Percentiles rank a stretch among this genome's conserved stretches.
Evolutionary conservation across 225 moss, liverwort and hornwort genomes (phyloP).

Genomic region (Ulota crispa): DNA sequence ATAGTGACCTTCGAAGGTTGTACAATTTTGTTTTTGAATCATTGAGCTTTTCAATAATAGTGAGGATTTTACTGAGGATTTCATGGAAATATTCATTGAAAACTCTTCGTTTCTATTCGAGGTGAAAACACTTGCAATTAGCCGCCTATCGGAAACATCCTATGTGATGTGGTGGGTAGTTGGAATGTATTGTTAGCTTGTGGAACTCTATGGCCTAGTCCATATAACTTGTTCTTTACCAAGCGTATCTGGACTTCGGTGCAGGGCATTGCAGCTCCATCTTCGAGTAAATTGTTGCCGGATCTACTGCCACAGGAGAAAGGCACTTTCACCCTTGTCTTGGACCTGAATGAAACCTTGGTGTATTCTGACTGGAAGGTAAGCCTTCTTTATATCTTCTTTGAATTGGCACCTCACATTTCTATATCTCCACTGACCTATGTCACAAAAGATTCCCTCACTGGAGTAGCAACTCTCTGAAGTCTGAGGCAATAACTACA

Average conservation of each 20-base stretch:
- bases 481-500: neutral
- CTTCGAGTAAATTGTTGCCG: constrained; percentile 90
- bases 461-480: neutral
- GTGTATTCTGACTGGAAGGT: constrained; percentile 99
- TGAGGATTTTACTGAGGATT: neutral
- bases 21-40: neutral
- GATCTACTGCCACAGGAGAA: constrained; percentile 91
- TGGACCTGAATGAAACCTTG: constrained; percentile 97
- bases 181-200: constrained; percentile 4
- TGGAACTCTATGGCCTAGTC: neutral
- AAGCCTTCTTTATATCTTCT: neutral
- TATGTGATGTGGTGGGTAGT: neutral
- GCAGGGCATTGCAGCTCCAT: constrained; percentile 98
- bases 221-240: constrained; percentile 6
- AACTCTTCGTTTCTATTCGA: neutral
- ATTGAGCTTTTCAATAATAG: neutral
- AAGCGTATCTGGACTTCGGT: constrained; percentile 14
- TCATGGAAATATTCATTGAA: neutral
- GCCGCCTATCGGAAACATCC: neutral
- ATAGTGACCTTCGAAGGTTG: neutral
- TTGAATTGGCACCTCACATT: neutral
- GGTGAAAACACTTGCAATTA: neutral
- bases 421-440: neutral
- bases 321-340: constrained; percentile 83
- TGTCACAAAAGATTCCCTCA: neutral